Base-by-base conservation (phyloP, 441 rosid genomes). In the Erodium moschatum region DNA sequence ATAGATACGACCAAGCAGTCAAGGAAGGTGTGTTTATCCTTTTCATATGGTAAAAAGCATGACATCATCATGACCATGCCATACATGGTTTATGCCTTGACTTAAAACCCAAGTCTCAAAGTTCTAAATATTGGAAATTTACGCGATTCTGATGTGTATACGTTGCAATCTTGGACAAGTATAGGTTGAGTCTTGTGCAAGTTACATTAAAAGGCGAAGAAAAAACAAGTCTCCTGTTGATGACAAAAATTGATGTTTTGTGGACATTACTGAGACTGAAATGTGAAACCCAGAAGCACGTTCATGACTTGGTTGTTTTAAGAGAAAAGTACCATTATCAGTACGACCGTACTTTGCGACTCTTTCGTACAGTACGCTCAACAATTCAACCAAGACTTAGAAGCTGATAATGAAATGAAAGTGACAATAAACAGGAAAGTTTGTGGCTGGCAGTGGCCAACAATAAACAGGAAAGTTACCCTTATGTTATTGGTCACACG, bases 321-420 rank as follows among this genome's bases (percentile, higher is more conserved):
- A 52, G 18, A 52, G 60, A 52, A 52, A 52, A 6, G 60, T 52
- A 52, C 60, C 15, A 52, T 42, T n/a, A 52, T 52, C 60, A 52
- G 60, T 52, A 52, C 60, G n/a, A 15, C 60, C n/a, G 60, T 52
- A 52, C 60, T 52, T 52, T 52, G 60, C 18, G 60, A 52, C 60
- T 52, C 60, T 50, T 4, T 50, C 58, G 58, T 52, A 52, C 21
- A 15, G 1, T 52, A n/a, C 3, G 21, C 10, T 7, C 21, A 16
- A 52, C 20, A 52, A n/a, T 52, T 52, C 60, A 52, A 52, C 48
- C 60, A 52, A 5, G n/a, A 52, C n/a, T 15, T 52, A 52, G 60
- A 20, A 15, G n/a, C 8, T 52, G 60, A 15, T 52, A 15, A 16
- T 52, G 60, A 52, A 52, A 52, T 52, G 18, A 52, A 52, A n/a